Base-by-base conservation (phyloP, 2,329 filamentous ascomycete genomes). In the Neofusicoccum parvum region DNA sequence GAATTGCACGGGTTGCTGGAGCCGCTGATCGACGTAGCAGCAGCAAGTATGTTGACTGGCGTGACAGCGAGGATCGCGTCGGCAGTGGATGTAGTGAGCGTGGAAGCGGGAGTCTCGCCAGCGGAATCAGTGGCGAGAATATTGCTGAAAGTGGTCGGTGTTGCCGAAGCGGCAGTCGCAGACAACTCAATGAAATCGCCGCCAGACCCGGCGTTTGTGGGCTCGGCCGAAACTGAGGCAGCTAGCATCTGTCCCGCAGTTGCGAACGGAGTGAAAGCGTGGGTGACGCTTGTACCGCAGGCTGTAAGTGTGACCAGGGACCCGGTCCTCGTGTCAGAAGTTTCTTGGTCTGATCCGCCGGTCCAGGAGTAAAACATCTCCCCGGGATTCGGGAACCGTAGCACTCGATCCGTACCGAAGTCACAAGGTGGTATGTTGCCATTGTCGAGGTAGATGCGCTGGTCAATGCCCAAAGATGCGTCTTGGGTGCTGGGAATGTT, bases 401-500 rank as follows among this genome's bases (percentile, higher is more conserved):
- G 15, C 14, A 34, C 4, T 17, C 12, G 10, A 37, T 32, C 50
- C 27, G 10, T 41, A 14, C 14, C 32, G 32, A 32, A 32, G 27
- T 32, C 27, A 32, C 27, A 32, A 7, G 27, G 27, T 7, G 27
- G 27, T 32, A 32, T 32, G 27, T 32, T 32, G 27, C 27, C 27
- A 7, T 32, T 7, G 27, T 32, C 27, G 27, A 32, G 27, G 27
- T 32, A 32, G 27, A 32, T 5, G 27, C 27, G 27, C 27, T 32
- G 27, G 27, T 32, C 27, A 32, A 32, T 32, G 27, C 27, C 27
- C 5, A 32, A 7, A 7, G 27, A 32, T 5, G 27, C 27, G 6
- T 32, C 27, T 32, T 32, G 27, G 1, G 1, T 32, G 5, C 27
- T 32, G 66, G 71, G 75, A 67, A 93, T 80, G 79, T 95, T 95